These are phyloP conservation scores for Aspergillus spinulosporus DNA, from an alignment of 2,329 filamentous ascomycete genomes.

Conservation along the genomic window DNA sequence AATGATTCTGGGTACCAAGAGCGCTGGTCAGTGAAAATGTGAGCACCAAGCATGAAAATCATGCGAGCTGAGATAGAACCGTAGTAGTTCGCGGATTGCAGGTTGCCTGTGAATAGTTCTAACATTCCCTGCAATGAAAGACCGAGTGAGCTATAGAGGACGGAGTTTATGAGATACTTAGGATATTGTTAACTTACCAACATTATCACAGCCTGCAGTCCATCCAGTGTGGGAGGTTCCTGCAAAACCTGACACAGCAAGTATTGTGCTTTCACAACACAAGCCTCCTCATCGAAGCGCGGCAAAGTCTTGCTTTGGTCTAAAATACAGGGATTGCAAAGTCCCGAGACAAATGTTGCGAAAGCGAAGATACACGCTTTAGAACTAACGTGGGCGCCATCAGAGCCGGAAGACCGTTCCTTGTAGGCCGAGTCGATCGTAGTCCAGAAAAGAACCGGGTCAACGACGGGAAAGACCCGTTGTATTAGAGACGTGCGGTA, in stretches of 20 bases:
- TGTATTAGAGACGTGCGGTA: constrained; percentile 41
- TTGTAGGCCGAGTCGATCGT: constrained; percentile 51
- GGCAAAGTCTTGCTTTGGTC: not conserved
- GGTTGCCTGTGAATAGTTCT: constrained; percentile 49
- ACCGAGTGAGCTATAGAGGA: not conserved
- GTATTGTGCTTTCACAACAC: constrained; percentile 44
- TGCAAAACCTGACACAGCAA: constrained; percentile 48
- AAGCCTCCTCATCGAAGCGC: constrained; percentile 44
- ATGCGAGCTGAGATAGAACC: constrained; percentile 50
- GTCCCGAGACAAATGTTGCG: constrained; percentile 39
- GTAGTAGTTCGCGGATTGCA: constrained; percentile 50
- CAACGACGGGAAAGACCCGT: constrained; percentile 53
- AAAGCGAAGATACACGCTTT: constrained; percentile 55
- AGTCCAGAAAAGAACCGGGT: constrained; percentile 48
- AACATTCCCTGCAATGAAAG: constrained; percentile 40
- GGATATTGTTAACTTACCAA: constrained; percentile 42
- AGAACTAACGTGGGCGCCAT: constrained; percentile 35
- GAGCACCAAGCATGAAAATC: constrained; percentile 53
- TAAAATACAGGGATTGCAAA: constrained; percentile 24
- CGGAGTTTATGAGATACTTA: not conserved
- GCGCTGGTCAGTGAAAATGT: constrained; percentile 33
- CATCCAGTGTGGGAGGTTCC: constrained; percentile 44
- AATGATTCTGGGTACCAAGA: constrained; percentile 25
- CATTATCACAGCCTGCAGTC: constrained; percentile 50
- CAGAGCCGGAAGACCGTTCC: constrained; percentile 18